Conservation (phyloP, 116 monocot genomes). For the Cymodocea nodosa region DNA sequence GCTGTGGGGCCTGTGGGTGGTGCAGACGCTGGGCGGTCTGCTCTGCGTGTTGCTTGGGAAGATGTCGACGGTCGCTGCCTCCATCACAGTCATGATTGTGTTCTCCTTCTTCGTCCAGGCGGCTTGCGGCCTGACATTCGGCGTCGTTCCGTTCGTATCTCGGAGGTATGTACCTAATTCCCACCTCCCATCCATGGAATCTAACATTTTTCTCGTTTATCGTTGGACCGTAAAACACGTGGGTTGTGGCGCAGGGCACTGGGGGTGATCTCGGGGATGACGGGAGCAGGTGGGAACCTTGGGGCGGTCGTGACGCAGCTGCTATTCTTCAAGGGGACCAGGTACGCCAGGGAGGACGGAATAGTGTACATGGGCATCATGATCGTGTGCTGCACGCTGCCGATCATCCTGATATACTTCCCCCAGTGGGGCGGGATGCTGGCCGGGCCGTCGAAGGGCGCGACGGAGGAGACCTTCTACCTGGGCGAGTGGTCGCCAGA, state of each 20-base stretch:
- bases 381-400: slow-evolving; percentile 50
- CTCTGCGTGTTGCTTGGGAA: slow-evolving; percentile 53
- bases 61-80: slow-evolving; percentile 16
- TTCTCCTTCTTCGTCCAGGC: slow-evolving; percentile 87
- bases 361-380: slow-evolving; percentile 58
- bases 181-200: too few species aligned
- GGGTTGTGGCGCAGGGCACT: slow-evolving; percentile 21
- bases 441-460: slow-evolving; percentile 10
- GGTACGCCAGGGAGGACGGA: slow-evolving; percentile 35
- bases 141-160: slow-evolving; percentile 76
- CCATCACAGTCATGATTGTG: slow-evolving; percentile 50
- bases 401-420: slow-evolving; percentile 34
- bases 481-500: slow-evolving; percentile 30
- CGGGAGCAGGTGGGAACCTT: slow-evolving; percentile 54
- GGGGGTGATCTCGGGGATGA: slow-evolving; percentile 50
- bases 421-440: slow-evolving; percentile 66
- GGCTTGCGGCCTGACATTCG: slow-evolving; percentile 69
- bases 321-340: slow-evolving; percentile 48
- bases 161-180: slow-evolving; percentile 35
- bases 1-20: slow-evolving; percentile 65
- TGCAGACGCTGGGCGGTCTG: slow-evolving; percentile 53
- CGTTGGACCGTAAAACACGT: background rate
- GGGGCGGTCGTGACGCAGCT: slow-evolving; percentile 53
- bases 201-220: background rate
- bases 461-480: slow-evolving; percentile 44